phyloP scores from a whole-genome alignment of 352 stramenopile species.

The Phytophthora europaea region DNA sequence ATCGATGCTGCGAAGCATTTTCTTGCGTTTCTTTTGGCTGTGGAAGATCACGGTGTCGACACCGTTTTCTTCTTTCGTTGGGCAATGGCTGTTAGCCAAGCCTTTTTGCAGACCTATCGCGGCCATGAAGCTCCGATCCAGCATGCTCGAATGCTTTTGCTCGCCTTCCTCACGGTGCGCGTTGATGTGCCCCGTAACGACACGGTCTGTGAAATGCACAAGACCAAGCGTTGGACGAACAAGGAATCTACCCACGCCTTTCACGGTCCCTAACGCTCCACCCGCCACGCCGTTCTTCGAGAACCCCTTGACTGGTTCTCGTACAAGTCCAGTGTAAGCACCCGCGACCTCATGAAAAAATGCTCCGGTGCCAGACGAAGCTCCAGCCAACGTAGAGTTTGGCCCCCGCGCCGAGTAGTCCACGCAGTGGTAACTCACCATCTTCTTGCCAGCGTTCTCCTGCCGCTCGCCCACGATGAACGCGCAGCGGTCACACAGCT shows the following conservation, averaged over 20 bases:
- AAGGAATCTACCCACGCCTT: constrained; percentile 35
- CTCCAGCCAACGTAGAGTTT: constrained; percentile 29
- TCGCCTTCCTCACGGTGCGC: constrained; percentile 40
- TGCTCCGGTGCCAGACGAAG: constrained; percentile 9
- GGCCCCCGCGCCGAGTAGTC: constrained; percentile 60
- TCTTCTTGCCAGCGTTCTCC: constrained; percentile 48
- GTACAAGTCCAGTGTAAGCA: constrained; percentile 46
- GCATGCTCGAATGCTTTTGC: constrained; percentile 27
- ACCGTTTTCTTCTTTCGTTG: constrained; percentile 7
- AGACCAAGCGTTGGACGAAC: constrained; percentile 42
- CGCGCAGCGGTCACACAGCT: constrained; percentile 58
- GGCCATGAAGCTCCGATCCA: constrained; percentile 29
- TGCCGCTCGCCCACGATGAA: constrained; percentile 46
- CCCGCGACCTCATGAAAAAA: constrained; percentile 44
- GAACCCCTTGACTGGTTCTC: constrained; percentile 32
- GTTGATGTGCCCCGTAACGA: constrained; percentile 50
- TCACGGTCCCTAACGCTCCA: constrained; percentile 22
- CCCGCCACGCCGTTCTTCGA: constrained; percentile 16
- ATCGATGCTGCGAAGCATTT: constrained; percentile 19
- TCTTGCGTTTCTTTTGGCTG: constrained; percentile 21
- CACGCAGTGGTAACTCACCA: constrained; percentile 54
- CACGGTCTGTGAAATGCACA: constrained; percentile 39
- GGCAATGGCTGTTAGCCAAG: constrained; percentile 21
- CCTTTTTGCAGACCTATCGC: constrained; percentile 25
- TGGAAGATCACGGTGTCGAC: constrained; percentile 27